These are phyloP conservation scores for Aphanomyces euteiches DNA, from an alignment of 352 stramenopile genomes.

Conservation along the genomic window DNA sequence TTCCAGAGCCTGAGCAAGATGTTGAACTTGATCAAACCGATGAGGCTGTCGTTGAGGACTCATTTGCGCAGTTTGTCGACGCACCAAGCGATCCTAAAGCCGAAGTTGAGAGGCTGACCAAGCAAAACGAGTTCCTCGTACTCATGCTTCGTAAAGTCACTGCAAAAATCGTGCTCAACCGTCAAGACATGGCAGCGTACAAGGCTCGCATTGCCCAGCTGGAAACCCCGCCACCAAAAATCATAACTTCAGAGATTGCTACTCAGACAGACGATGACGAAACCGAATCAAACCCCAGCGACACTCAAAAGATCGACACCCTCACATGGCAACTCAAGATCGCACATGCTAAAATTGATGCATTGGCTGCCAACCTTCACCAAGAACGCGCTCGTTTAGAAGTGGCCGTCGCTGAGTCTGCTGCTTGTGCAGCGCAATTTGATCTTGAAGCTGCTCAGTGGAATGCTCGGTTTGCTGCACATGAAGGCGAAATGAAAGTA, in stretches of 20 bases:
- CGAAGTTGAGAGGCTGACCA: constrained; percentile 15
- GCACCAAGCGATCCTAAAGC: background rate
- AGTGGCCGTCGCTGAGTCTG: background rate
- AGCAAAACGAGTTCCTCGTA: constrained; percentile 28
- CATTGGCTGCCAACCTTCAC: constrained; percentile 3
- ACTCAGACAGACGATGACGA: constrained; percentile 11
- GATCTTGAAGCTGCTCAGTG: background rate
- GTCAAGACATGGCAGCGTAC: constrained; percentile 11
- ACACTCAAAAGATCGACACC: constrained; percentile 5
- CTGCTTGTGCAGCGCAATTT: background rate
- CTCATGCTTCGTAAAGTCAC: constrained; percentile 26
- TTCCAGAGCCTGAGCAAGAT: background rate
- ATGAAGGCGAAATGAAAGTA: background rate
- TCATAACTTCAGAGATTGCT: background rate
- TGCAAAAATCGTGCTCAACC: constrained; percentile 25
- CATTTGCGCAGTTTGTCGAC: constrained; percentile 14
- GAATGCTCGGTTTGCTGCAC: background rate
- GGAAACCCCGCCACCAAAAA: background rate
- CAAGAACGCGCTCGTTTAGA: background rate
- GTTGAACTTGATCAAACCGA: constrained; percentile 6
- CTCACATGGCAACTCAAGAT: constrained; percentile 31
- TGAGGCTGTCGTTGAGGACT: background rate
- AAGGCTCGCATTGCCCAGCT: background rate
- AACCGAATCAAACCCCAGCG: background rate
- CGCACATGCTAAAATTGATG: constrained; percentile 20